Evolutionary conservation across 352 stramenopile genomes (phyloP).

Genomic region (Phytopythium litorale): DNA sequence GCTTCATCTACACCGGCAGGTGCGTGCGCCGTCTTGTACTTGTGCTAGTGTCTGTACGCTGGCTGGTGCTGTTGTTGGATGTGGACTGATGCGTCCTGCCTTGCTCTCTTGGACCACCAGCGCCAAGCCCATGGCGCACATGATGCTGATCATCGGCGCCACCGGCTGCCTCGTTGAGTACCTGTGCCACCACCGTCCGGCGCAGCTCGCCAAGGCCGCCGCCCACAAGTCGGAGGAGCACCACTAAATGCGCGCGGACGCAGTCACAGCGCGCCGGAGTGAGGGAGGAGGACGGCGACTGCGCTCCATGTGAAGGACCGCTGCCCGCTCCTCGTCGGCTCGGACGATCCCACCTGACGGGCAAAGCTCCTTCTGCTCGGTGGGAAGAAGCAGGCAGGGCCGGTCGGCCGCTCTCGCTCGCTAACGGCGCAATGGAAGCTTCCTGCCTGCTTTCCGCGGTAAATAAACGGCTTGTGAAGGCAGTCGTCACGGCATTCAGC

Average conservation of each 20-base stretch:
- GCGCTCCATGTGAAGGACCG: background rate
- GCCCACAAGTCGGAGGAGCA: conserved; percentile 35
- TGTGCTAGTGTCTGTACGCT: background rate
- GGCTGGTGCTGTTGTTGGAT: background rate
- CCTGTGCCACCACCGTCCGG: conserved; percentile 55
- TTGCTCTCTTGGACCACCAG: conserved; percentile 13
- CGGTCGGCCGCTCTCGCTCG: background rate
- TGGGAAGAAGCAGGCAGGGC: background rate
- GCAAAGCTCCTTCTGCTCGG: background rate
- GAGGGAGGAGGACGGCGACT: background rate
- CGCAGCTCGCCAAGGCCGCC: conserved; percentile 5
- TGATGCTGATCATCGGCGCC: conserved; percentile 65
- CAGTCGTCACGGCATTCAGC: background rate
- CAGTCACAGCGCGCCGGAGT: background rate
- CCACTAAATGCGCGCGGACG: conserved; percentile 33
- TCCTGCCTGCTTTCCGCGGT: background rate
- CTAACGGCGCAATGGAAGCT: conserved; percentile 3
- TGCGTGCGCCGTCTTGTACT: conserved; percentile 6
- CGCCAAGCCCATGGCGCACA: conserved; percentile 66
- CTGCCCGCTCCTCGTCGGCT: background rate
- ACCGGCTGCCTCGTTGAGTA: conserved; percentile 56
- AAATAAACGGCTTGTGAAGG: background rate
- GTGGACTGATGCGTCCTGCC: background rate
- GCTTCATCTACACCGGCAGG: conserved; percentile 73
- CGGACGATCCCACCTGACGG: background rate